These are phyloP conservation scores for Spathaspora sp. DNA, from an alignment of 1,139 yeast genomes.

Conservation along the genomic window DNA sequence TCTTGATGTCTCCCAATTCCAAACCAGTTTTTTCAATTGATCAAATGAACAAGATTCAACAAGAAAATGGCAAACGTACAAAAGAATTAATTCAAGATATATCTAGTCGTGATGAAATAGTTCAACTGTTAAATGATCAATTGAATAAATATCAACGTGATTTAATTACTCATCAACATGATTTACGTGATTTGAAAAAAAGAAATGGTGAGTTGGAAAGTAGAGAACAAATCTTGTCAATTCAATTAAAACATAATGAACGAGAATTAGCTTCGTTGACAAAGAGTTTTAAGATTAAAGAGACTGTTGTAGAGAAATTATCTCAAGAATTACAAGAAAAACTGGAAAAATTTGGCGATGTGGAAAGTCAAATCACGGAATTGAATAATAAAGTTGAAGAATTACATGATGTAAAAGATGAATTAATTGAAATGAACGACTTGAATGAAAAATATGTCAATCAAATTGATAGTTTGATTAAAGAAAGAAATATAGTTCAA, in stretches of 20 bases:
- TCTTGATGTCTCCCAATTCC: conserved; percentile 35
- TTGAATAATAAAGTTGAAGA: conserved; percentile 16
- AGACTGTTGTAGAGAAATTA: conserved; percentile 13
- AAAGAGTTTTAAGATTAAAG: conserved; percentile 26
- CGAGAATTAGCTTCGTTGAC: conserved; percentile 31
- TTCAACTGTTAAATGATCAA: conserved; percentile 21
- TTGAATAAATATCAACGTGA: conserved; percentile 20
- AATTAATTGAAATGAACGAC: conserved; percentile 17
- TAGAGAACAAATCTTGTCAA: conserved; percentile 26
- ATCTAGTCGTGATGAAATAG: conserved; percentile 17
- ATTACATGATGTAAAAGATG: conserved; percentile 6
- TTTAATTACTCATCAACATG: conserved; percentile 20
- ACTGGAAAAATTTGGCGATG: background rate
- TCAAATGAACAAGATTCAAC: conserved; percentile 31
- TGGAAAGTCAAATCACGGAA: conserved; percentile 2
- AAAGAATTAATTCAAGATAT: conserved; percentile 9
- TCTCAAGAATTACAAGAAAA: conserved; percentile 12
- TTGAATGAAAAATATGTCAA: conserved; percentile 19
- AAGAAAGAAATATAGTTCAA: conserved; percentile 15
- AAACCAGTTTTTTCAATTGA: conserved; percentile 36
- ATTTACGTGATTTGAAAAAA: conserved; percentile 21
- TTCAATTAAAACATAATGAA: conserved; percentile 31
- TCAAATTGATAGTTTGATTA: conserved; percentile 12
- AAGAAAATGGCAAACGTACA: conserved; percentile 18
- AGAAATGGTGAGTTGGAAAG: conserved; percentile 19